Conservation (phyloP, 2,329 filamentous ascomycete species). For the Pseudogymnoascus sp. region DNA sequence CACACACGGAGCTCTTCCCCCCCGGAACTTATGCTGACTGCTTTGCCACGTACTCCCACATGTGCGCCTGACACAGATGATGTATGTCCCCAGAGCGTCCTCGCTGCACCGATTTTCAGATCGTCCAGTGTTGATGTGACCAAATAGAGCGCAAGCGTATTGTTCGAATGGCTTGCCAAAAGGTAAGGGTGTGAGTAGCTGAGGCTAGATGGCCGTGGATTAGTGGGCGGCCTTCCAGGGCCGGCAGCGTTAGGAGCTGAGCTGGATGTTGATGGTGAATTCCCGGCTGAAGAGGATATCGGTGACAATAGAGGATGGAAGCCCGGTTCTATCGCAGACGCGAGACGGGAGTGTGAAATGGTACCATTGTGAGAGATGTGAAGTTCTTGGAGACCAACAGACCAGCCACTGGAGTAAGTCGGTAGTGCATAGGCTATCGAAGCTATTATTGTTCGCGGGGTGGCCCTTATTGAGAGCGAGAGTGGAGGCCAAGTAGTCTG, state of each 20-base stretch:
- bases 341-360: conserved; percentile 39
- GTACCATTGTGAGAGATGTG: conserved; percentile 39
- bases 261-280: conserved; percentile 10
- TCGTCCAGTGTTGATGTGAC: conserved; percentile 50
- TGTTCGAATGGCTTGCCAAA: conserved; percentile 59
- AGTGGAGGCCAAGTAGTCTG: conserved; percentile 70
- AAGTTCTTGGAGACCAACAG: conserved; percentile 84
- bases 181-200: conserved; percentile 57
- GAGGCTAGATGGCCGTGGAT: conserved; percentile 20
- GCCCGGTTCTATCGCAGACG: conserved; percentile 40
- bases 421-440: conserved; percentile 82
- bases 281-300: neutral
- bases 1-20: conserved; percentile 49
- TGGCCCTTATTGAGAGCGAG: conserved; percentile 71
- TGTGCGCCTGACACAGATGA: conserved; percentile 59
- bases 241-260: conserved; percentile 24
- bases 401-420: conserved; percentile 71
- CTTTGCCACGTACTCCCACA: conserved; percentile 60
- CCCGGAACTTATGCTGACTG: conserved; percentile 53
- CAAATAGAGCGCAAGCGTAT: conserved; percentile 61
- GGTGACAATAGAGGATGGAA: conserved; percentile 32
- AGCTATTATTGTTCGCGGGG: conserved; percentile 56
- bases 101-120: conserved; percentile 51
- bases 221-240: conserved; percentile 31
- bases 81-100: conserved; percentile 63